Evolutionary conservation across 2,329 filamentous ascomycete genomes (phyloP), one percentile per base, ranked within the genome.

Genomic region (Fusarium succisae): DNA sequence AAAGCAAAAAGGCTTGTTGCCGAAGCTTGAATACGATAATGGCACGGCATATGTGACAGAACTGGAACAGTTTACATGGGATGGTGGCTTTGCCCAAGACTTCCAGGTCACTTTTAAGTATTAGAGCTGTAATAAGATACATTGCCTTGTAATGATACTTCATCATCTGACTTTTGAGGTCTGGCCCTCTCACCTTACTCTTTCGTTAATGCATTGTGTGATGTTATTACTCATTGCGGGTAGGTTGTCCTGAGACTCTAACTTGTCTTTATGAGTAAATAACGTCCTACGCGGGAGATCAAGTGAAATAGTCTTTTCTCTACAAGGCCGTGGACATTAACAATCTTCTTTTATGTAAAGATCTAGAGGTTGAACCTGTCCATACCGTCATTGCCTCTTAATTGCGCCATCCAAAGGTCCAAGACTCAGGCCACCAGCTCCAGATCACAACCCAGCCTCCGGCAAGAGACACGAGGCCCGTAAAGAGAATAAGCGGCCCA

Each of bases 131-230:
- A 48, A 22, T 22, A 10, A 10, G 5, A 24, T 18, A 6, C 0
- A 24, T 24, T 24, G 6, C 17, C n/a, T 18, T 18, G 10, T 6
- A 4, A 24, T 44, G n/a, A 17, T 17, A 44, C 43, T 44, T 2
- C 12, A 6, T 5, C 11, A 44, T 5, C 17, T 24, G n/a, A 1
- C 2, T 4, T 13, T 8, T 18, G n/a, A 44, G 1, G 3, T 18
- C 7, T 18, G 43, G 15, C 43, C n/a, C n/a, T 9, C n/a, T 8
- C n/a, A 13, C 5, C 12, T 8, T 26, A 1, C 3, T 26, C 12
- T 45, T 26, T 26, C 10, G 5, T 43, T 15, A 14, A 43, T 43
- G n/a, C 5, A 26, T 10, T 14, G 5, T 47, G 15, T 44, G 43
- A 2, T 24, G 11, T 7, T 44, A 9, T 24, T 7, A 6, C n/a